Base-by-base conservation (phyloP, 1,284 basidiomycete species). In the Cerioporus squamosus region DNA sequence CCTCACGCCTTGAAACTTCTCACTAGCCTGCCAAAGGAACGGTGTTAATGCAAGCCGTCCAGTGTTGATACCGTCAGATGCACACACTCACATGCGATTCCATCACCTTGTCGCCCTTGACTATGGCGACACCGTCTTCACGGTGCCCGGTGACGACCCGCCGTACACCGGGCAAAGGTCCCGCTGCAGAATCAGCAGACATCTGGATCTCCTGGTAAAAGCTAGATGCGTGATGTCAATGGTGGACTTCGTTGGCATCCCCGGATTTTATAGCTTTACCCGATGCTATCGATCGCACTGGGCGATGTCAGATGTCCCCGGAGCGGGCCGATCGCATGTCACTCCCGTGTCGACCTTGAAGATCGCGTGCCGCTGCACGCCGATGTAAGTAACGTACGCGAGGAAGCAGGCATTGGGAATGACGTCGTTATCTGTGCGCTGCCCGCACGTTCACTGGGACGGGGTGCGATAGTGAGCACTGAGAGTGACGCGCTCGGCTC, bases 101-200 rank as follows among this genome's bases (percentile, higher is more conserved):
- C 24, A 63, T 59, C 39, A 65, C 22, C 15, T 59, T 61, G 43
- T 72, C 66, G 44, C 42, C 64, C 51, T 66, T 63, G 20, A 72
- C 64, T 17, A 63, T 38, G 5, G 66, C 65, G 0, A 64, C 36
- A 2, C 70, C 71, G 15, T 58, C 55, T 2, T 40, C 51, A 39
- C 63, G 59, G 45, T 86, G 83, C 8, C 75, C 66, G 38, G 83
- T 84, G 12, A 87, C 80, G 55, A 86, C 74, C 47, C 82, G 80
- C 48, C 80, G 76, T n/a, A 77, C 29, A 44, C 66, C 65, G 18
- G 75, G 70, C n/a, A 73, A 77, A 15, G 60, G 42, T n/a, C 36
- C 45, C 39, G 38, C 26, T 36, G 55, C 8, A 5, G 36, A 53
- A 44, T 63, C 59, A 50, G 62, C 55, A 50, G 65, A 80, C 70